Evolutionary conservation across 202 grass and related monocot genomes (phyloP), one percentile per base, ranked within the genome.

Genomic region (Hordeum pubiflorum): DNA sequence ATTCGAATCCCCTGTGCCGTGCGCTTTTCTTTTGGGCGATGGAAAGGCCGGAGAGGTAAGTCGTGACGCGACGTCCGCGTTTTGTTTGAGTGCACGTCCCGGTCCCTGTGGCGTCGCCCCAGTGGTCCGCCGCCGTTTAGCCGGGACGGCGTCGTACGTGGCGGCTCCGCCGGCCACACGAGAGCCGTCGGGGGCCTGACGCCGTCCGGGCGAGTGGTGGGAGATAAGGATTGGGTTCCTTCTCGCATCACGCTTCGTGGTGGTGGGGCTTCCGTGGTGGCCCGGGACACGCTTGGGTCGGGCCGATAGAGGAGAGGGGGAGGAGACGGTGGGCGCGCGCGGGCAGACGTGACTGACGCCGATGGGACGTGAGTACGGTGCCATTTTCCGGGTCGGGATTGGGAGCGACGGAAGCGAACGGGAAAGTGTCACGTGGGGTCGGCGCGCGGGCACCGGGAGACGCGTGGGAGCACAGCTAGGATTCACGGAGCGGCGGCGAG

Each of bases 401-500:
- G 73, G 63, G 60, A 21, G 9, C 33, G 64, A 2, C 4, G 71
- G 77, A 29, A 24, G 8, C 46, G 20, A n/a, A 2, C 24, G 5
- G 31, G n/a, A 23, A 17, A 14, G 43, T 5, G 59, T 60, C 59
- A 44, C 60, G 34, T 48, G 52, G 61, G 41, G 21, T 4, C 17
- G 9, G 61, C 4, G 6, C 26, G 41, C 22, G 73, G 79, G 59
- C 18, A 1, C 22, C 29, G 4, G 61, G 3, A 0, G 55, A 55
- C 87, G 76, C 63, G 77, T 85, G 77, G 61, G 69, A 41, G 70
- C 56, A 63, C 77, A 88, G 55, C n/a, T 84, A 13, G 81, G 77
- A 81, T 55, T 74, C 69, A 72, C 69, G 69, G 41, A 63, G 58
- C 22, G 58, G 4, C 73, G 21, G 72, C 10, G 24, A 24, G 31